These are phyloP conservation scores for Pseudevernia furfuracea DNA, from an alignment of 495 filamentous ascomycete species.

Conservation along the genomic window DNA sequence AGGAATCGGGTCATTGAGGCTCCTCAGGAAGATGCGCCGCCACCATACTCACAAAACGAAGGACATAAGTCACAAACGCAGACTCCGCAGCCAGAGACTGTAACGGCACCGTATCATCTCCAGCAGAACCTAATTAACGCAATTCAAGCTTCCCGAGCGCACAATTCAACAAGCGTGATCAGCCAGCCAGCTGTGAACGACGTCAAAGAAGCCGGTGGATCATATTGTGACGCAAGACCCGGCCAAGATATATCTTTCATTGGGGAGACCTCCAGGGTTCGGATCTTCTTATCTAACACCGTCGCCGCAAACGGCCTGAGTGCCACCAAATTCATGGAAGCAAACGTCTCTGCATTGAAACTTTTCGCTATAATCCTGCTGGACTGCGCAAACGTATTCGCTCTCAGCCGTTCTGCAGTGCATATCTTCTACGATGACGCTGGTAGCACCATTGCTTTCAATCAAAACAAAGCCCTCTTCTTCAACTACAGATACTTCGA, in stretches of 20 bases:
- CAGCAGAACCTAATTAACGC: conserved; percentile 64
- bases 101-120: conserved; percentile 44
- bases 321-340: conserved; percentile 50
- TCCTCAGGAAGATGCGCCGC: conserved; percentile 34
- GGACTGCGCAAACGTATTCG: conserved; percentile 64
- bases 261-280: conserved; percentile 62
- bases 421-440: conserved; percentile 82
- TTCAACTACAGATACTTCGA: conserved; percentile 88
- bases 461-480: conserved; percentile 75
- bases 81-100: conserved; percentile 33
- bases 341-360: conserved; percentile 56
- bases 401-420: conserved; percentile 55
- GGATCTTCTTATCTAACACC: conserved; percentile 59
- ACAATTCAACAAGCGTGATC: conserved; percentile 64
- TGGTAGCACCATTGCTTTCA: conserved; percentile 87
- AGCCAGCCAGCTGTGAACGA: conserved; percentile 60
- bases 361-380: conserved; percentile 62
- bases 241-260: conserved; percentile 72
- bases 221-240: conserved; percentile 79
- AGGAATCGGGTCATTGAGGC: conserved; percentile 7
- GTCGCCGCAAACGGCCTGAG: conserved; percentile 29
- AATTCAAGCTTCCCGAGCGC: conserved; percentile 70
- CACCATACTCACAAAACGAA: conserved; percentile 40
- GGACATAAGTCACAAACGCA: conserved; percentile 28
- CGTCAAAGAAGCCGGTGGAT: conserved; percentile 67